These are phyloP conservation scores for Alternaria angustiovoidea DNA, from an alignment of 2,329 filamentous ascomycete species.

Conservation along the genomic window DNA sequence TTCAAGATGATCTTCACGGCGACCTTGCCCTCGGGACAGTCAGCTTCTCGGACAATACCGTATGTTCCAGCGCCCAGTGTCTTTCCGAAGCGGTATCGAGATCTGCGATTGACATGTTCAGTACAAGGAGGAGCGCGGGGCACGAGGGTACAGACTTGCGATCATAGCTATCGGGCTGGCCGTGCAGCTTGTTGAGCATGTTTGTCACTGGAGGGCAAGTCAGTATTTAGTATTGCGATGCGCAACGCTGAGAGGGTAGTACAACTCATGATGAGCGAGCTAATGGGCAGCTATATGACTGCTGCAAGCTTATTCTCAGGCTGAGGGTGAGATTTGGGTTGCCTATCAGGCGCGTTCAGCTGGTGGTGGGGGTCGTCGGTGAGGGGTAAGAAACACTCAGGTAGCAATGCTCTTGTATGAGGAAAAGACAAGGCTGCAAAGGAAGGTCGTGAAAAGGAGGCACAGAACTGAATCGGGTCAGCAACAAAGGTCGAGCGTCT, in stretches of 20 bases:
- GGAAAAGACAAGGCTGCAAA: conserved; percentile 22
- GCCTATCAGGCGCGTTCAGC: conserved; percentile 41
- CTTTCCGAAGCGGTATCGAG: conserved; percentile 89
- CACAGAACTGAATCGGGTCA: conserved; percentile 25
- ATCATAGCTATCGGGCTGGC: conserved; percentile 97
- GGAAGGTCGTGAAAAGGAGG: conserved; percentile 25
- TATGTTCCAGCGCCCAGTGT: conserved; percentile 97
- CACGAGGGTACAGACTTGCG: conserved; percentile 75
- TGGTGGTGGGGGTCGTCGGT: conserved; percentile 37
- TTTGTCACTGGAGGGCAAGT: conserved; percentile 69
- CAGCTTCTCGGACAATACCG: conserved; percentile 95
- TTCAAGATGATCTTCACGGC: conserved; percentile 99
- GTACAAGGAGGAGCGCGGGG: conserved; percentile 29
- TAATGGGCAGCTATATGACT: conserved; percentile 34
- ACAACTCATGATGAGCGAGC: conserved; percentile 48
- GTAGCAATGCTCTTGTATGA: conserved; percentile 29
- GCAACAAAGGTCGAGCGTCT: conserved; percentile 27
- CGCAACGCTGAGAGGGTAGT: conserved; percentile 18
- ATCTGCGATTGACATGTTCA: conserved; percentile 60
- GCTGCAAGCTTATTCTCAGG: conserved; percentile 39
- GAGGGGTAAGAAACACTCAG: conserved; percentile 39
- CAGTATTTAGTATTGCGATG: conserved; percentile 19
- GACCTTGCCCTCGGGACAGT: conserved; percentile 83
- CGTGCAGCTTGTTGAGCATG: conserved; percentile 95
- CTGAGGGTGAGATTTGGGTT: conserved; percentile 39